Conservation (phyloP, 768 basidiomycete genomes). For the Lepiota brunneoincarnata region DNA sequence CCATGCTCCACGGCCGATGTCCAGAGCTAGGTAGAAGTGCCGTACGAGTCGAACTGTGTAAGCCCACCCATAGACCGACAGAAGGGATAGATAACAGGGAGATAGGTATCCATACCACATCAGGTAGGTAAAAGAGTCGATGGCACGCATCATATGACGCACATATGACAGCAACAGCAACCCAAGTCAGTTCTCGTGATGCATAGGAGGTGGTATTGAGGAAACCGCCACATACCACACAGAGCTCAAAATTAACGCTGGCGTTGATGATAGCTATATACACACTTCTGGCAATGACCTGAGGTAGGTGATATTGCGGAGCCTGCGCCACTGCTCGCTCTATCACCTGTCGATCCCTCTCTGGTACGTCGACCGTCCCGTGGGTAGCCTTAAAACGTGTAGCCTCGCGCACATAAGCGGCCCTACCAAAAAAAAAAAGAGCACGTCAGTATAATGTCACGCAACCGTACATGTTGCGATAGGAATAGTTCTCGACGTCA, state of each 20-base stretch:
- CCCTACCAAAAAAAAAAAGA: slow-evolving; percentile 14
- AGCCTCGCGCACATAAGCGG: slow-evolving; percentile 24
- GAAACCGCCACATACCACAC: slow-evolving; percentile 17
- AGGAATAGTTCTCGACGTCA: background rate
- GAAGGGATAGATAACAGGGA: too few species aligned
- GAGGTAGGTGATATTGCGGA: slow-evolving; percentile 18
- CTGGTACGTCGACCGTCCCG: slow-evolving; percentile 21
- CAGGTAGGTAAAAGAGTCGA: background rate
- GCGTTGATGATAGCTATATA: slow-evolving; percentile 22
- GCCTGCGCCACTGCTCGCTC: slow-evolving; percentile 18
- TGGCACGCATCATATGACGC: too few species aligned
- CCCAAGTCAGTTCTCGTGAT: background rate
- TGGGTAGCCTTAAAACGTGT: slow-evolving; percentile 23
- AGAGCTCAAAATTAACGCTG: slow-evolving; percentile 23
- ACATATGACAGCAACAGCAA: background rate
- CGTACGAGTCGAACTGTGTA: slow-evolving; percentile 7
- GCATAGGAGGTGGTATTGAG: background rate
- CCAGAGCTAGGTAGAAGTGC: background rate
- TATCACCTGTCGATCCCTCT: slow-evolving; percentile 23
- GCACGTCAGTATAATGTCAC: background rate
- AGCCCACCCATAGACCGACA: too few species aligned
- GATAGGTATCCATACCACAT: background rate
- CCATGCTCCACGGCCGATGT: slow-evolving; percentile 5
- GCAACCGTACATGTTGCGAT: background rate
- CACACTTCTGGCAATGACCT: slow-evolving; percentile 19